phyloP scores from a whole-genome alignment of 2,329 filamentous ascomycete genomes.

The Aspergillus flavus region DNA sequence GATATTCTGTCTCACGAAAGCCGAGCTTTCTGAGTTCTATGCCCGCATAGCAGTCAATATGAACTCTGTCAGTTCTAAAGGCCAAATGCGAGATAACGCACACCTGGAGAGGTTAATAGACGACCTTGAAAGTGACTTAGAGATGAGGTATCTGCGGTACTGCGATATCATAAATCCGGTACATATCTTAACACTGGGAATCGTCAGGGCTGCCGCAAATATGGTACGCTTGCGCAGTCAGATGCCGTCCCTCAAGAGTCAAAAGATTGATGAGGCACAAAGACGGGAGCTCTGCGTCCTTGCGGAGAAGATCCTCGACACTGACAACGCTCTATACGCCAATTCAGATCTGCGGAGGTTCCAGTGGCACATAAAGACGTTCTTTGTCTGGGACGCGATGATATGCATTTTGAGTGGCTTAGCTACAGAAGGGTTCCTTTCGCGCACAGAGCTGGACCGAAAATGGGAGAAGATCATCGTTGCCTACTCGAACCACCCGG shows the following conservation, averaged over 20 bases:
- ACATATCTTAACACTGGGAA: slow-evolving; percentile 47
- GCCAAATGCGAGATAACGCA: slow-evolving; percentile 12
- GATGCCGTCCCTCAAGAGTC: slow-evolving; percentile 33
- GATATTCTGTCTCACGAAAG: slow-evolving; percentile 36
- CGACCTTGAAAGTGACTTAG: slow-evolving; percentile 35
- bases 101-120: slow-evolving; percentile 26
- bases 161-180: slow-evolving; percentile 40
- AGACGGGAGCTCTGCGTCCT: slow-evolving; percentile 10
- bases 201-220: slow-evolving; percentile 40
- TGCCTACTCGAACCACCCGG: slow-evolving; percentile 46
- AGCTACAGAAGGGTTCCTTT: slow-evolving; percentile 33
- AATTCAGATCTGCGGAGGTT: slow-evolving; percentile 41
- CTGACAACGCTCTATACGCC: slow-evolving; percentile 39
- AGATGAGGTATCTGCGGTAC: slow-evolving; percentile 36
- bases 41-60: slow-evolving; percentile 16
- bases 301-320: slow-evolving; percentile 23
- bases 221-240: slow-evolving; percentile 49
- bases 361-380: slow-evolving; percentile 46
- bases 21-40: slow-evolving; percentile 30
- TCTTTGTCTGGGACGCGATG: slow-evolving; percentile 54
- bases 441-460: slow-evolving; percentile 25
- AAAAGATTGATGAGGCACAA: slow-evolving; percentile 10
- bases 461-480: slow-evolving; percentile 49
- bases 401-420: slow-evolving; percentile 49
- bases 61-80: slow-evolving; percentile 4